These are phyloP conservation scores for Suhomyces faveliae DNA, from an alignment of 805 yeast genomes.

Conservation along the genomic window DNA sequence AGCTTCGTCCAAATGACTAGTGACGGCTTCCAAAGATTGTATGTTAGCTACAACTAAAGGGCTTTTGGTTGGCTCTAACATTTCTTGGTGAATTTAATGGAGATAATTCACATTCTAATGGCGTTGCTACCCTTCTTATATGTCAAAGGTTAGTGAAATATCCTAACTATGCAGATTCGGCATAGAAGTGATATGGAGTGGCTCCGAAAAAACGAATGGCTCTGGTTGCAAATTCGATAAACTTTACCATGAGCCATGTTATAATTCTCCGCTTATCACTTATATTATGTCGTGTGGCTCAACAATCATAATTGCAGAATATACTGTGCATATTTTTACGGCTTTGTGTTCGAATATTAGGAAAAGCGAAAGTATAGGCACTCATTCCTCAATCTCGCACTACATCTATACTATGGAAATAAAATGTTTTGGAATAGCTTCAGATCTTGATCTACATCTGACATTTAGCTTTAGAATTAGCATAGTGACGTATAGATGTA, in stretches of 20 bases:
- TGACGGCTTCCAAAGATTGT: background rate
- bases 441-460: too few species aligned
- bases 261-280: too few species aligned
- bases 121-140: background rate
- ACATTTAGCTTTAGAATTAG: background rate
- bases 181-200: too few species aligned
- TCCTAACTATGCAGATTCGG: too few species aligned
- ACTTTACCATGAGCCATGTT: too few species aligned
- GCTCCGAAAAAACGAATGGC: background rate
- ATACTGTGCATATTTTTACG: background rate
- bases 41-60: background rate
- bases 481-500: background rate
- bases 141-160: background rate
- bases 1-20: slow-evolving; percentile 8
- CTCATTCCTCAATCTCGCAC: too few species aligned
- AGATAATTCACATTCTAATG: too few species aligned
- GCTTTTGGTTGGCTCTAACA: background rate
- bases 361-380: background rate
- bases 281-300: background rate
- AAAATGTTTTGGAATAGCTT: background rate
- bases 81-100: background rate
- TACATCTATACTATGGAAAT: too few species aligned
- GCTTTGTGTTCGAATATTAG: background rate
- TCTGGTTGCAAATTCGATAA: too few species aligned
- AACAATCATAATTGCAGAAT: background rate